Conservation (phyloP, 805 yeast species). For the Middelhovenomyces tepae region DNA sequence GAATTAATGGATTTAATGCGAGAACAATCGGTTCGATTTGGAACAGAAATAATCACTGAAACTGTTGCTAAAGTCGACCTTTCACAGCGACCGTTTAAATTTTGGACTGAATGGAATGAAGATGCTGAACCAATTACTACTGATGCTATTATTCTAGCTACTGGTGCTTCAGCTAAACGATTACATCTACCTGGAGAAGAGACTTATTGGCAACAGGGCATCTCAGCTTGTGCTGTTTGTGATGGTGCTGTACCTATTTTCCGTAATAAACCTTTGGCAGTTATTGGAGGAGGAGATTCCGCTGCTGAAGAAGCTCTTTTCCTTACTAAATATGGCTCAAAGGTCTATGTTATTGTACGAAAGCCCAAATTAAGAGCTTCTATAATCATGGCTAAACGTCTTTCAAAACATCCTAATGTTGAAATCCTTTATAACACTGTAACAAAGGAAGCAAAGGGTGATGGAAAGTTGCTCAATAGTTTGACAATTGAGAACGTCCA, state of each 20-base stretch:
- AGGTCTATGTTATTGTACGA: conserved; percentile 88
- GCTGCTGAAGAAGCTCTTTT: conserved; percentile 99
- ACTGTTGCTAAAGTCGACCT: conserved; percentile 90
- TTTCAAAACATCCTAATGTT: conserved; percentile 70
- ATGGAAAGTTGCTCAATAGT: conserved; percentile 69
- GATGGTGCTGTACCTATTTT: conserved; percentile 99
- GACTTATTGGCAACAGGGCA: conserved; percentile 97
- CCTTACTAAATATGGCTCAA: conserved; percentile 94
- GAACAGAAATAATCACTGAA: conserved; percentile 91
- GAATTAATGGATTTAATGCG: conserved; percentile 92
- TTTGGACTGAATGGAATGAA: conserved; percentile 95
- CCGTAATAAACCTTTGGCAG: conserved; percentile 96
- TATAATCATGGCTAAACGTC: conserved; percentile 94
- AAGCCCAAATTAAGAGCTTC: conserved; percentile 94
- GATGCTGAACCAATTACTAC: conserved; percentile 86
- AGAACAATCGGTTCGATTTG: conserved; percentile 76
- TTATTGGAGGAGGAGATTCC: conserved; percentile 98
- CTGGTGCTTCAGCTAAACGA: conserved; percentile 98
- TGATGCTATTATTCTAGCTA: conserved; percentile 86
- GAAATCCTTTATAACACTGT: conserved; percentile 85
- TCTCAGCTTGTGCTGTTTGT: conserved; percentile 99
- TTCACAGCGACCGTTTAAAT: conserved; percentile 81
- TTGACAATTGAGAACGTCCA: conserved; percentile 61
- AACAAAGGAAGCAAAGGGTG: conserved; percentile 84
- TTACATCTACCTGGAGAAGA: conserved; percentile 94